Base-by-base conservation (phyloP, 805 yeast genomes). In the Hanseniaspora nectarophila region DNA sequence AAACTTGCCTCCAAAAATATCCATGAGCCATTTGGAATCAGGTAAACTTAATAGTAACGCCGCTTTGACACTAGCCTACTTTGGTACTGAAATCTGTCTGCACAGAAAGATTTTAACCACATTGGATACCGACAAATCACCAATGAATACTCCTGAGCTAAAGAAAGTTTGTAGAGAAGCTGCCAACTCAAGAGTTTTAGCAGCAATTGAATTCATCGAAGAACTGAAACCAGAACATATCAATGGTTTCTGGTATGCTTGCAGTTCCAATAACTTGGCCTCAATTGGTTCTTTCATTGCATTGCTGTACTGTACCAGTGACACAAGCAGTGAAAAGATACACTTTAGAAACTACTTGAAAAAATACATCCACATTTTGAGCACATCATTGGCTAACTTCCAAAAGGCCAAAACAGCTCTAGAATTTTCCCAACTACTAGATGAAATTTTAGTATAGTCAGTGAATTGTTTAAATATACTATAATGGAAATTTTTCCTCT, bases 281-380 rank as follows among this genome's bases (percentile, higher is more conserved):
- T 67, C 85, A 34, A 85, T 88, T 37, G 96, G 95, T 2, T 78
- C 90, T 0, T 89, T 89, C 72, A 95, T 95, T 0, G 81, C 94
- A 0, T 70, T 89, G 12, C 67, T 89, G 51, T 85, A 75, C 59
- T 81, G 82, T 15, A 83, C 95, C 0, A 70, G 92, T 1, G 64
- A 72, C 8, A 60, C 75, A 0, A 65, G 73, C 16, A 85, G 80
- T 51, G 95, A 87, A 60, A 74, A 82, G 0, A 70, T 70, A 38
- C 70, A 74, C 45, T 86, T 77, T 65, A 74, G 78, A 59, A 84
- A 80, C 56, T 81, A 81, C 56, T 74, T 89, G 28, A 77, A 77
- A 60, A 83, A 82, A 58, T 89, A 85, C 64, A 71, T 94, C 54
- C 80, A 87, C 82, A 75, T 80, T 10, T 65, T 90, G 40, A 79